Evolutionary conservation across 345 rosid genomes (phyloP), one percentile per base, ranked within the genome.

Genomic region (Sonneratia alba): DNA sequence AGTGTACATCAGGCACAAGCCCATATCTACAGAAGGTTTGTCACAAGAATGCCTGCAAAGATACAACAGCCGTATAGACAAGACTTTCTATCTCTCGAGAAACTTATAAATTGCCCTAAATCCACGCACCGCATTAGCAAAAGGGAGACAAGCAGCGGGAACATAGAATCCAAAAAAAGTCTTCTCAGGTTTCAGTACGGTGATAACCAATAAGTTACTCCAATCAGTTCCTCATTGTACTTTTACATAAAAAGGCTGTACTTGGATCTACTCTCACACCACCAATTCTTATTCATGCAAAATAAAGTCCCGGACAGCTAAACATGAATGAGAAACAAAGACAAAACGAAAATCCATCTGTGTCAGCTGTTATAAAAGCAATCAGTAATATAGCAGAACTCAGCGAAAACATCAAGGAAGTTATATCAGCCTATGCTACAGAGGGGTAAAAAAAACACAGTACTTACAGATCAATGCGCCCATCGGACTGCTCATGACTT

Each of bases 401-500:
- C 45, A 42, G 45, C 45, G 10, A 42, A 42, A 48, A 10, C 14
- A 14, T 3, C 55, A 11, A 48, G 45, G 45, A 42, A 48, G 18
- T 48, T 48, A 48, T 10, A 48, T 14, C 16, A 48, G 3, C 16
- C 16, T 14, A 49, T 16, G 21, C 56, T 18, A 49, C 49, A 49
- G 9, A 42, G 45, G 45, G 10, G 10, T 42, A 16, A 59, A 2
- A 3, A n/a, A 66, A 61, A 53, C 61, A 32, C 11, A 6, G 6
- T n/a, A 85, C 97, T 92, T 79, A 95, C 99, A 64, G 61, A 95
- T 72, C 21, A 95, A 84, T 68, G 91, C 84, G 65, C 98, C 98
- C 98, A 92, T 90, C 9, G 99, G 99, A 74, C 99, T 92, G 86
- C 79, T 85, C 86, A 90, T 71, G 72, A 95, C 94, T 75, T 90